Evolutionary conservation across 2,329 filamentous ascomycete genomes (phyloP), one percentile per base, ranked within the genome.

Genomic region (Metarhizium robertsii): DNA sequence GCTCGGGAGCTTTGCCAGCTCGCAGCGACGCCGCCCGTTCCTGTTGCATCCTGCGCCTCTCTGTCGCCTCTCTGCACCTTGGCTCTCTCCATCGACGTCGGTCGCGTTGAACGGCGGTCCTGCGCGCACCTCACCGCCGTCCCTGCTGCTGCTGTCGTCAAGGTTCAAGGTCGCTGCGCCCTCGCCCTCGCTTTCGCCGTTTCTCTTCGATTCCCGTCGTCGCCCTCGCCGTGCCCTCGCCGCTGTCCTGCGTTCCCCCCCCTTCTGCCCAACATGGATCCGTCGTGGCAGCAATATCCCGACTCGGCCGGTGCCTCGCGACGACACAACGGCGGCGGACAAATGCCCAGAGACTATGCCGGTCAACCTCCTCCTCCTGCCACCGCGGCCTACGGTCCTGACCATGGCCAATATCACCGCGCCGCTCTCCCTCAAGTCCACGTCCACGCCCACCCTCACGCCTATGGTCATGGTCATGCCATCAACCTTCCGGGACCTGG

Each of bases 281-380:
- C 71, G 55, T 68, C 86, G 64, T 88, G 84, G 85, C 82, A 85
- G 74, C 82, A 85, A 60, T 89, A 88, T 72, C 74, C 80, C 69
- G 85, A 88, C 71, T 75, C 84, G 69, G 71, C 79, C 66, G 79
- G 77, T 67, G 79, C 80, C 68, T 77, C 84, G 66, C 79, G 81
- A 73, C 81, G 85, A 73, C 86, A 84, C 70, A 84, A 82, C 71
- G 77, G 78, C 62, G 69, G 58, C 60, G 59, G 61, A 56, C 73
- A 78, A 60, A 73, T 75, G 62, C 71, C 76, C 59, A 70, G 74
- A 65, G 74, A 80, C 63, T 79, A 79, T 67, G 66, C 74, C 49
- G 64, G 61, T 52, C 66, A 65, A 53, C 69, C 71, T 57, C 69
- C 69, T 59, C 59, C 62, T 29, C 52, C 62, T 58, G 57, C 62